Percentiles rank a stretch among this genome's conserved stretches.
Conservation (phyloP, 2,329 filamentous ascomycete species). For the Didymella sp. region DNA sequence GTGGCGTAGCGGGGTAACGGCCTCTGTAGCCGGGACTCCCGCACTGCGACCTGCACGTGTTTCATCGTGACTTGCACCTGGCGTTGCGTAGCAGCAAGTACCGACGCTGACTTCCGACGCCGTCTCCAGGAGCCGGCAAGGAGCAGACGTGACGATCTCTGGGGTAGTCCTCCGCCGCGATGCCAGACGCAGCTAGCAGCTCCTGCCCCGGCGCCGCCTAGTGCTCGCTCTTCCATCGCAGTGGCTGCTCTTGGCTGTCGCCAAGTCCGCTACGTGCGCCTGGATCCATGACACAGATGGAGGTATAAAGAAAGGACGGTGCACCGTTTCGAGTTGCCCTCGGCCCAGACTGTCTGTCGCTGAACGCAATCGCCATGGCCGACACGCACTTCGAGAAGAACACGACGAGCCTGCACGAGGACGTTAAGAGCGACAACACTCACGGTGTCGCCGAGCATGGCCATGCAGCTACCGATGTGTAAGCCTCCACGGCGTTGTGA, state of each 20-base stretch:
- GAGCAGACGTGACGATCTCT: not conserved
- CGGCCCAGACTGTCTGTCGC: not conserved
- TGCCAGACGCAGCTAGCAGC: constrained; percentile 1
- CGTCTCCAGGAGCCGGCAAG: constrained; percentile 15
- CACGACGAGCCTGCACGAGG: constrained; percentile 35
- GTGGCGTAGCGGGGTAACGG: constrained; percentile 22
- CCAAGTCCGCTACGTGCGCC: constrained; percentile 8
- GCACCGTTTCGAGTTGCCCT: constrained; percentile 15
- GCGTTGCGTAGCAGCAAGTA: constrained; percentile 10
- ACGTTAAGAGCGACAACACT: constrained; percentile 36
- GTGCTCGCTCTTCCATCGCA: not conserved
- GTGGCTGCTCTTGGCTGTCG: constrained; percentile 4
- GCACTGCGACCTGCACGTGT: too few relatives aligned
- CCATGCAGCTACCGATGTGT: constrained; percentile 44
- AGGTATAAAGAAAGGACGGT: constrained; percentile 16
- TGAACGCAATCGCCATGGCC: constrained; percentile 1
- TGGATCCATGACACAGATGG: constrained; percentile 1
- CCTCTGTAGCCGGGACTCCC: constrained; percentile 4
- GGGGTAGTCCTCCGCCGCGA: not conserved
- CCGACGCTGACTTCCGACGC: constrained; percentile 20
- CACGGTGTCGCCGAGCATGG: constrained; percentile 39
- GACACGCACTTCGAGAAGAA: constrained; percentile 24
- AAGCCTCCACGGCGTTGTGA: constrained; percentile 6
- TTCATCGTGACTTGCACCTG: not conserved
- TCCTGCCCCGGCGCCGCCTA: not conserved